phyloP scores from a whole-genome alignment of 352 stramenopile genomes.

The Globisporangium canariense region DNA sequence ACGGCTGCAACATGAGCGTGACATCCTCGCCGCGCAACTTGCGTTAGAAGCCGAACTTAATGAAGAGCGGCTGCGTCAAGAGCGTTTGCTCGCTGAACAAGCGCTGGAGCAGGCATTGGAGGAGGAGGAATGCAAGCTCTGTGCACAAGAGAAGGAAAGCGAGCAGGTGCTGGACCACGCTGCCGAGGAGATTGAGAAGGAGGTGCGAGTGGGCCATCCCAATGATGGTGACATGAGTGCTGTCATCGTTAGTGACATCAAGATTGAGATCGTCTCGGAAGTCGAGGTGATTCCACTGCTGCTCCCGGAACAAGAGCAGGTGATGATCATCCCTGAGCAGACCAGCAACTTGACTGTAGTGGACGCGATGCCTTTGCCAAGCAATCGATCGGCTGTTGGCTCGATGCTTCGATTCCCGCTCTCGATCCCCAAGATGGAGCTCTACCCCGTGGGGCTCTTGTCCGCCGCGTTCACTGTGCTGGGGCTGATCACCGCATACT shows the following conservation, averaged over 20 bases:
- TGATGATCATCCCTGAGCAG: not conserved
- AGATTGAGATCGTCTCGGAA: constrained; percentile 2
- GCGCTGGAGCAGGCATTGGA: constrained; percentile 2
- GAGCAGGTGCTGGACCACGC: not conserved
- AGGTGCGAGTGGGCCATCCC: not conserved
- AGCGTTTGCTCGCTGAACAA: constrained; percentile 8
- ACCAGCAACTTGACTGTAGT: not conserved
- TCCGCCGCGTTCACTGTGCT: constrained; percentile 14
- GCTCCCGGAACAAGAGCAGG: not conserved
- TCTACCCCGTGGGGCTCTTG: constrained; percentile 7
- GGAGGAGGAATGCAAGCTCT: constrained; percentile 4
- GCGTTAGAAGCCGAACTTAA: constrained; percentile 4
- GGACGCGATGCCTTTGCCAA: not conserved
- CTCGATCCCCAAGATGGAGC: constrained; percentile 7
- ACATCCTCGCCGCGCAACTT: constrained; percentile 5
- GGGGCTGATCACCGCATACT: constrained; percentile 23
- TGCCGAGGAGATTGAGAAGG: not conserved
- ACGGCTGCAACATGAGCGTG: constrained; percentile 8
- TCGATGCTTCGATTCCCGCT: not conserved
- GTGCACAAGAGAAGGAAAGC: constrained; percentile 3
- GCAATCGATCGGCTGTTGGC: not conserved
- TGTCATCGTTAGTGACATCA: not conserved
- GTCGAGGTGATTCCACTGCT: constrained; percentile 1
- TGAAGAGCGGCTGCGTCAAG: constrained; percentile 3
- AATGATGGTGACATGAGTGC: not conserved